These are phyloP conservation scores for Fusarium guadeloupense DNA, from an alignment of 2,329 filamentous ascomycete genomes.

Conservation along the genomic window DNA sequence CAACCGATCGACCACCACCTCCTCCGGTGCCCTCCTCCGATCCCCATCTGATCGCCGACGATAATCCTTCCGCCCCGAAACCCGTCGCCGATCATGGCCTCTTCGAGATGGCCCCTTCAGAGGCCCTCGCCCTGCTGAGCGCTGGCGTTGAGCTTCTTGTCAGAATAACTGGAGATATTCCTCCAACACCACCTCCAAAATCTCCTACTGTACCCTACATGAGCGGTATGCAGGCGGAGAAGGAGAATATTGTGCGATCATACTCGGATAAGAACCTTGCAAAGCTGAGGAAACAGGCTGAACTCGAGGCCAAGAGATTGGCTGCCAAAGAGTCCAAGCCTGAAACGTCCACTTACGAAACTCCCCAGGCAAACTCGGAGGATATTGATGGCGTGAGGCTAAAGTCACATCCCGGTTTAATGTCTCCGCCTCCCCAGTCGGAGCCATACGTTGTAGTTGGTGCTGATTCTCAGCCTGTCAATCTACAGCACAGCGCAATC, in stretches of 20 bases:
- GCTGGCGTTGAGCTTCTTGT: conserved; percentile 76
- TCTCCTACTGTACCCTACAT: conserved; percentile 72
- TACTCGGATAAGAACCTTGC: conserved; percentile 65
- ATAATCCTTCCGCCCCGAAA: conserved; percentile 36
- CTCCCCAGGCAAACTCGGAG: conserved; percentile 28
- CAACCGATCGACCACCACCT: conserved; percentile 44
- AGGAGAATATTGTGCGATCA: conserved; percentile 66
- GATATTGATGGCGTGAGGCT: conserved; percentile 66
- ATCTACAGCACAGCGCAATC: conserved; percentile 84
- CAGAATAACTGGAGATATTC: conserved; percentile 78
- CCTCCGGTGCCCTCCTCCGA: conserved; percentile 56
- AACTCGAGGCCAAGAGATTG: conserved; percentile 42
- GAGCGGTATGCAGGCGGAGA: conserved; percentile 70
- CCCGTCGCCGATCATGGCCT: conserved; percentile 67
- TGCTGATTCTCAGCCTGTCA: conserved; percentile 76
- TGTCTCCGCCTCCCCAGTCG: conserved; percentile 40
- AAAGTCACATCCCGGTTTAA: conserved; percentile 48
- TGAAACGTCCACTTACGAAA: not conserved
- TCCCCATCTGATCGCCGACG: conserved; percentile 45
- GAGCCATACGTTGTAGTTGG: conserved; percentile 70
- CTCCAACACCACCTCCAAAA: conserved; percentile 77
- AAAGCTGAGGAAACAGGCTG: conserved; percentile 54
- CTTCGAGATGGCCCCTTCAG: conserved; percentile 75
- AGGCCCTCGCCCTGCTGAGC: conserved; percentile 82
- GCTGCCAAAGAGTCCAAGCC: conserved; percentile 26